Percentiles rank a stretch among this genome's conserved stretches.
phyloP scores from a whole-genome alignment of 164 flowering plant species.

The Tetracentron sinense region DNA sequence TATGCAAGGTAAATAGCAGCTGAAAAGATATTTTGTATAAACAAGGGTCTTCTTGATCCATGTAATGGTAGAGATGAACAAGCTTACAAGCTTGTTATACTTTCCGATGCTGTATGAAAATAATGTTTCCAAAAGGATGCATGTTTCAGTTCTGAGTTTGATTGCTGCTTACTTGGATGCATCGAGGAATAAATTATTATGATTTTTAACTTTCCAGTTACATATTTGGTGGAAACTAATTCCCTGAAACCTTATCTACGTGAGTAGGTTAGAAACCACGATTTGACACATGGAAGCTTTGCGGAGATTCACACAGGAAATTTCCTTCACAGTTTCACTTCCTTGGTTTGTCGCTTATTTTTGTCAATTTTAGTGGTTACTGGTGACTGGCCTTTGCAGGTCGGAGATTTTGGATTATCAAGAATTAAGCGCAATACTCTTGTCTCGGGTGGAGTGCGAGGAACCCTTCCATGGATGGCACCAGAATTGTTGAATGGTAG shows the following conservation, averaged over 20 bases:
- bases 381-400: conserved; percentile 33
- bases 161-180: neutral
- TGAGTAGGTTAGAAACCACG: neutral
- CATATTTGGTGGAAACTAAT: neutral
- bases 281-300: no score
- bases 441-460: conserved; percentile 90
- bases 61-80: neutral
- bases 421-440: conserved; percentile 79
- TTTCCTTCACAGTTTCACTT: neutral
- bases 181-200: no score
- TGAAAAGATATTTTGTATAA: neutral
- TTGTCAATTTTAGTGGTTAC: neutral
- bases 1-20: conserved; percentile 67
- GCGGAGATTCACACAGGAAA: no score
- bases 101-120: neutral
- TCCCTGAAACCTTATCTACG: neutral
- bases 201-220: neutral
- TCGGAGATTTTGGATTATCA: conserved; percentile 90
- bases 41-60: neutral
- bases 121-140: neutral
- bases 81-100: neutral
- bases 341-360: neutral
- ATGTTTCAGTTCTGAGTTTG: neutral
- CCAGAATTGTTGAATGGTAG: conserved; percentile 83
- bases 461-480: conserved; percentile 98